Evolutionary conservation across 495 filamentous ascomycete genomes (phyloP).

Genomic region (Hyaloscypha hepaticicola): DNA sequence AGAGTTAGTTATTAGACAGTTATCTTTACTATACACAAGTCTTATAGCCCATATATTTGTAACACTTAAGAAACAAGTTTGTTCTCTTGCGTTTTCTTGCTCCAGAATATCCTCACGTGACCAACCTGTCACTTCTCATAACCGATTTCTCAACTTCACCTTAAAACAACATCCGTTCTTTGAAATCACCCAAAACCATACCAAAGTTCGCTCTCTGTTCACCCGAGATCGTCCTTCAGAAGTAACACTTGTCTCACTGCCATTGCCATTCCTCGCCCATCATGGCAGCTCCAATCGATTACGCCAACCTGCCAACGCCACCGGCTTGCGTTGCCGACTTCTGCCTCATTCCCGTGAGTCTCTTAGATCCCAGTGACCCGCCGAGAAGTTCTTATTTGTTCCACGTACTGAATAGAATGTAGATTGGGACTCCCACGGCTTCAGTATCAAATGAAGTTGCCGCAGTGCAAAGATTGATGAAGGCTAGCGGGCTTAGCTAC

Average conservation of each 20-base stretch:
- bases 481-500: conserved; percentile 73
- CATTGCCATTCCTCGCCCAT: not conserved
- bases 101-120: not conserved
- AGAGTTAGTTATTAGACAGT: too few species aligned
- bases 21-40: too few species aligned
- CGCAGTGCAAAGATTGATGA: conserved; percentile 82
- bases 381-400: not conserved
- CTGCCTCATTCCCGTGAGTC: conserved; percentile 73
- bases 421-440: conserved; percentile 66
- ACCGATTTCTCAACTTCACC: not conserved
- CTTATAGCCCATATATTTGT: too few species aligned
- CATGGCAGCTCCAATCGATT: conserved; percentile 32
- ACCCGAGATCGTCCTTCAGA: not conserved
- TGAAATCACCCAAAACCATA: not conserved
- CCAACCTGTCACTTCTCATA: too few species aligned
- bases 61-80: too few species aligned
- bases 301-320: conserved; percentile 57
- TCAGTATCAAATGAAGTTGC: conserved; percentile 89
- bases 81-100: too few species aligned
- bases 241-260: not conserved
- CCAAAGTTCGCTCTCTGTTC: not conserved
- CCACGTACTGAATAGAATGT: conserved; percentile 37
- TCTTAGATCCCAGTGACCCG: not conserved
- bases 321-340: conserved; percentile 78
- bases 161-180: not conserved